Base-by-base conservation (phyloP, 495 filamentous ascomycete genomes). In the Penicillium paradoxum region DNA sequence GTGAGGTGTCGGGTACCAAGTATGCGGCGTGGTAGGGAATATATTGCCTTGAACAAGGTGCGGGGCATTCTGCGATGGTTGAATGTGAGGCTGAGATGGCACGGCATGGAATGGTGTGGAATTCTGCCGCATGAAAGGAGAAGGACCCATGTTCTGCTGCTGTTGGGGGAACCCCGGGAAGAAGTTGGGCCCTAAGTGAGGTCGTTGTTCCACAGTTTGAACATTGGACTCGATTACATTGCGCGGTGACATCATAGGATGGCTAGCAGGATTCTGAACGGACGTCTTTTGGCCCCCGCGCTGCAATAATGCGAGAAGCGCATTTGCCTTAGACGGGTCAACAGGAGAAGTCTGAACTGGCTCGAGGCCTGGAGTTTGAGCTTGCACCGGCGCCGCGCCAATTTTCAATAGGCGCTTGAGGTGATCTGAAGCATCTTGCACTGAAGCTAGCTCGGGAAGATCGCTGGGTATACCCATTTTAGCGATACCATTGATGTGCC, bases 381-480 rank as follows among this genome's bases (percentile, higher is more conserved):
- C 39, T 48, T 58, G 52, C 4, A 36, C n/a, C 11, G 66, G 49
- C 9, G 56, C 51, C 44, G 73, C 74, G 42, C 80, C 79, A 27
- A 87, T 80, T 45, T 84, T 82, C 21, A 90, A 73, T 8, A 89
- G 66, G 9, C 77, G 79, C 47, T 83, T 84, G 4, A 90, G 69
- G 45, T 86, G 82, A 30, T 71, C 71, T 2, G 79, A 84, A n/a
- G 80, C 83, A 42, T 82, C 83, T 18, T 68, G 53, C 6, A 54
- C 45, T 1, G 62, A 56, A 17, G 70, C 56, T 21, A 72, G 68
- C 54, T 74, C 73, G 18, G 71, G 73, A 29, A 76, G 59, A 50
- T 76, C 70, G 42, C 71, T 74, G n/a, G 68, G 60, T 25, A 62
- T 48, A 22, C 56, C 64, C 60, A 64, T 25, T 40, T 65, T 59